A percentile compares a stretch with the other conserved stretches of the same genome.
Evolutionary conservation across 805 yeast species (phyloP).

Genomic region (Spathaspora sp.): DNA sequence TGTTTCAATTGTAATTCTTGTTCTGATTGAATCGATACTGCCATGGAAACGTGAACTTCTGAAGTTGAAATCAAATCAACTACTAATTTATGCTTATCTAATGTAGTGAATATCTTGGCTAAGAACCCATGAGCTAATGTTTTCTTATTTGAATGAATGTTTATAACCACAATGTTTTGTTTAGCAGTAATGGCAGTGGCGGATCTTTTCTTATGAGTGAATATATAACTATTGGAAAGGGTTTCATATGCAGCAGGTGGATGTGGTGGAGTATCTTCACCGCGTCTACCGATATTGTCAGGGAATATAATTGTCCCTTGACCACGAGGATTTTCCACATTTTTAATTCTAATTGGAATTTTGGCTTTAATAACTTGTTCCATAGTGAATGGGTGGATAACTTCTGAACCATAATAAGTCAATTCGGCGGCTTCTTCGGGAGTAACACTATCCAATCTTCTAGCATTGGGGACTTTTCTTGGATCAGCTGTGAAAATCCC

Average conservation of each 20-base stretch:
- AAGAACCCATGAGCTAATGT: constrained; percentile 92
- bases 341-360: constrained; percentile 94
- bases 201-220: constrained; percentile 50
- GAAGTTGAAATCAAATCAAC: constrained; percentile 96
- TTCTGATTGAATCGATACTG: constrained; percentile 70
- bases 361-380: constrained; percentile 96
- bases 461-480: constrained; percentile 86
- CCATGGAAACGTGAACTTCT: constrained; percentile 98
- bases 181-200: constrained; percentile 97
- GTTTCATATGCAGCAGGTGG: constrained; percentile 77
- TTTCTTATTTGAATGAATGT: constrained; percentile 91
- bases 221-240: constrained; percentile 31
- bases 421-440: constrained; percentile 99
- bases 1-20: constrained; percentile 61
- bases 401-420: constrained; percentile 97
- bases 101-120: constrained; percentile 82
- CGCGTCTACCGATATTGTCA: constrained; percentile 78
- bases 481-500: constrained; percentile 99
- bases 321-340: constrained; percentile 92
- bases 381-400: constrained; percentile 98
- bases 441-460: constrained; percentile 80
- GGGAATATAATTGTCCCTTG: constrained; percentile 93
- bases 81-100: constrained; percentile 80
- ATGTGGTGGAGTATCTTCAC: constrained; percentile 90
- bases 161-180: constrained; percentile 84